These are phyloP conservation scores for Saturnispora quitensis DNA, from an alignment of 805 yeast species.

Conservation along the genomic window DNA sequence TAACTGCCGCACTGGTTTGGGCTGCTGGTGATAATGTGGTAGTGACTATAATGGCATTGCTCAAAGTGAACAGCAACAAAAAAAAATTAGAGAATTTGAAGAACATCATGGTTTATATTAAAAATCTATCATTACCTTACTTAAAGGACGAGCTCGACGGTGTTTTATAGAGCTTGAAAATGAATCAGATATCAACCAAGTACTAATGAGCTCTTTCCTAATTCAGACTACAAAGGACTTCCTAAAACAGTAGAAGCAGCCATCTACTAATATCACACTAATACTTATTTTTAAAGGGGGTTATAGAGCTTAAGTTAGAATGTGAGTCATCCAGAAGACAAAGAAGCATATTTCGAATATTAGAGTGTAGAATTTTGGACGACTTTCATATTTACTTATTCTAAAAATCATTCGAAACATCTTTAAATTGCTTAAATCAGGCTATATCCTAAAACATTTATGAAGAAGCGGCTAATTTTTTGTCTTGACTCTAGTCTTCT, in stretches of 20 bases:
- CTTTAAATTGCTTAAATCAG: too few relatives aligned
- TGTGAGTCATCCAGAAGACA: too few relatives aligned
- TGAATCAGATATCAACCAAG: not conserved
- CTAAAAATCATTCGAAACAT: too few relatives aligned
- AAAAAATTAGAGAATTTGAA: not conserved
- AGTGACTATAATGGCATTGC: slow-evolving; percentile 7
- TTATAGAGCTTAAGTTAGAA: too few relatives aligned
- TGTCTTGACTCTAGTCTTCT: too few relatives aligned
- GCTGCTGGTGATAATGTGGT: slow-evolving; percentile 19
- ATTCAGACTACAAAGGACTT: slow-evolving; percentile 4
- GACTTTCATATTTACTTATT: too few relatives aligned
- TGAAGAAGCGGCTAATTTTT: too few relatives aligned
- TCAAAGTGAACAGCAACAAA: not conserved
- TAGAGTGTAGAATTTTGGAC: too few relatives aligned
- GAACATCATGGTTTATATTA: not conserved
- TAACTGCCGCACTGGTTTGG: slow-evolving; percentile 26
- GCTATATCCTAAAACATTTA: too few relatives aligned
- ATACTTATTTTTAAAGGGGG: not conserved
- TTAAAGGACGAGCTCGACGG: not conserved
- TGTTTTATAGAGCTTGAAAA: not conserved
- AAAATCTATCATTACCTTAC: too few relatives aligned
- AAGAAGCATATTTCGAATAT: too few relatives aligned
- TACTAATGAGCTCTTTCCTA: slow-evolving; percentile 3
- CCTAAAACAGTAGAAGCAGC: not conserved
- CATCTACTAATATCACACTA: not conserved